Evolutionary conservation across 768 basidiomycete species (phyloP).

Genomic region (Mycena rosella): DNA sequence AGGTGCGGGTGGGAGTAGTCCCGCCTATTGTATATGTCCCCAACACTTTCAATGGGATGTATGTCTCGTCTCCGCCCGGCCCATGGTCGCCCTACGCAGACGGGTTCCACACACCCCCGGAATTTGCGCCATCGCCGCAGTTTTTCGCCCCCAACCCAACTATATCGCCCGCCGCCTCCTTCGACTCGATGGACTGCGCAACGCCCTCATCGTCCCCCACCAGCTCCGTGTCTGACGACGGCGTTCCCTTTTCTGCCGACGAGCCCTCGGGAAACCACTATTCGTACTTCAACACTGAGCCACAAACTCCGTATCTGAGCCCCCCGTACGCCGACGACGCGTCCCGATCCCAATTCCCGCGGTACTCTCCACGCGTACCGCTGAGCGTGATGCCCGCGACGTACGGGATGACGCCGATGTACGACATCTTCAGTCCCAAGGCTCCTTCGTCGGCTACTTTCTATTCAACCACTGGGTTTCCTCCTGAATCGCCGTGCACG

Average conservation of each 20-base stretch:
- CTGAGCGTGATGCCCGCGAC: constrained; percentile 15
- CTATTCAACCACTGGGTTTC: constrained; percentile 2
- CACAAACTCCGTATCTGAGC: neutral
- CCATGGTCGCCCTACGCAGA: constrained; percentile 14
- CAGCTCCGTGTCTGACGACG: constrained; percentile 25
- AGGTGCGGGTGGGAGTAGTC: neutral
- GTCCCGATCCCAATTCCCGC: neutral
- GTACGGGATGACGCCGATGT: constrained; percentile 27
- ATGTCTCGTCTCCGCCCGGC: neutral
- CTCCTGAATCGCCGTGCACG: constrained; percentile 1
- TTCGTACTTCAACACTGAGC: constrained; percentile 15
- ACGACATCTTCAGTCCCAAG: constrained; percentile 33
- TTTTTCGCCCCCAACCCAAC: neutral
- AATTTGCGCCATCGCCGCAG: constrained; percentile 13
- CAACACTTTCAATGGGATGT: constrained; percentile 7
- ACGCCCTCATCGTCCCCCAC: constrained; percentile 27
- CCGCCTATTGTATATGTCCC: constrained; percentile 13
- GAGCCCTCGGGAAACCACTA: constrained; percentile 8
- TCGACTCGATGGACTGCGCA: constrained; percentile 1
- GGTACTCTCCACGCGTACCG: constrained; percentile 1
- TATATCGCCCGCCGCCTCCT: constrained; percentile 9
- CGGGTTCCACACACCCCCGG: constrained; percentile 8
- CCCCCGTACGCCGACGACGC: constrained; percentile 7
- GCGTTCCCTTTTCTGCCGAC: neutral
- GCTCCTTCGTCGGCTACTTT: constrained; percentile 14